Evolutionary conservation across 116 monocot genomes (phyloP).

Genomic region (Phalaenopsis hybrid): DNA sequence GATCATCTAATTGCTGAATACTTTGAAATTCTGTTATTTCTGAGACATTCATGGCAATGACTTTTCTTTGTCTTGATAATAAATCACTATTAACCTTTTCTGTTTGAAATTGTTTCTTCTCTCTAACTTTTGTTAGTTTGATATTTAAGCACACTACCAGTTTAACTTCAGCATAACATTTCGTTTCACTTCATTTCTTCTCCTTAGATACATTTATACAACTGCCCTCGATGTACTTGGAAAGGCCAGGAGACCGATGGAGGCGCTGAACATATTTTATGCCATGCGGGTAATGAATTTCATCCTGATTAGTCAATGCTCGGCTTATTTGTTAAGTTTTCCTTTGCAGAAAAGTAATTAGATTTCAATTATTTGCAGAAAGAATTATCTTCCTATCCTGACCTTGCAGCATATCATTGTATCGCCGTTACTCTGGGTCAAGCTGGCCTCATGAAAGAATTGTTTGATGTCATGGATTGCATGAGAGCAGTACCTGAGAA

Average conservation of each 20-base stretch:
- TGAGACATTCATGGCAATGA: neutral
- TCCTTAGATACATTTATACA: slow-evolving; percentile 84
- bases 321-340: neutral
- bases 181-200: neutral
- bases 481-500: slow-evolving; percentile 67
- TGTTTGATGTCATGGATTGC: slow-evolving; percentile 97
- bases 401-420: slow-evolving; percentile 93
- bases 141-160: neutral
- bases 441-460: slow-evolving; percentile 87
- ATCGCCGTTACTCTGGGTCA: slow-evolving; percentile 90
- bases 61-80: neutral
- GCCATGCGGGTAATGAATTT: slow-evolving; percentile 63
- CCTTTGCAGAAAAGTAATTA: slow-evolving; percentile 2
- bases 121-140: neutral
- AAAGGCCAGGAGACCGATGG: slow-evolving; percentile 77
- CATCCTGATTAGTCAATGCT: neutral
- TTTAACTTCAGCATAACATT: neutral
- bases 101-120: neutral
- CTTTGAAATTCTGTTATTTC: neutral
- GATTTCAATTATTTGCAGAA: slow-evolving; percentile 41
- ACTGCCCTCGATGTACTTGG: slow-evolving; percentile 85
- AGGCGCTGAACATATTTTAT: slow-evolving; percentile 87
- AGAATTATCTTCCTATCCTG: slow-evolving; percentile 84
- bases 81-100: neutral
- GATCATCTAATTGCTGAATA: neutral